These are phyloP conservation scores for Babesia bovis DNA, from an alignment of 169 alveolate species.

Conservation along the genomic window DNA sequence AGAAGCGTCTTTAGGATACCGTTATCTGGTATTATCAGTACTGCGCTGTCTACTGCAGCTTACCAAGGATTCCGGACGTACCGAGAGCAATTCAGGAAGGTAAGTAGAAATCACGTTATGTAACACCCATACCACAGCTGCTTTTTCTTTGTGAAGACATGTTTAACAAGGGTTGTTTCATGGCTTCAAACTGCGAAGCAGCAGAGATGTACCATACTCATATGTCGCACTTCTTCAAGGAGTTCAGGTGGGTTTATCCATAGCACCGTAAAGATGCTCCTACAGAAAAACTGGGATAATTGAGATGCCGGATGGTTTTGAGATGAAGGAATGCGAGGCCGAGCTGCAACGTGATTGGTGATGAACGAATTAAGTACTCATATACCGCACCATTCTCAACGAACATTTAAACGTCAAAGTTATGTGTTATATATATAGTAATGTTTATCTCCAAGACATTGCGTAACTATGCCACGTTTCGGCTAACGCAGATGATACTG, in stretches of 20 bases:
- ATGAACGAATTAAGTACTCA: neutral
- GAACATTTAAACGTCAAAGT: neutral
- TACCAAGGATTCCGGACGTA: constrained; percentile 13
- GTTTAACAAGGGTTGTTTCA: constrained; percentile 5
- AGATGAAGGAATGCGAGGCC: constrained; percentile 56
- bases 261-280: neutral
- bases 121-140: neutral
- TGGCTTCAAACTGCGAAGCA: constrained; percentile 16
- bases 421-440: neutral
- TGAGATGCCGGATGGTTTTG: constrained; percentile 41
- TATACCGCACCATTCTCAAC: no score
- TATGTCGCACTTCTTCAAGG: constrained; percentile 34
- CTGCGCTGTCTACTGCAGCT: constrained; percentile 31
- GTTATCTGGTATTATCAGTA: constrained; percentile 30
- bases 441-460: constrained; percentile 28
- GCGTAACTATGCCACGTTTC: constrained; percentile 53
- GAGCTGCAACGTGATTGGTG: constrained; percentile 36
- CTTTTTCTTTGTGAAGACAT: constrained; percentile 7
- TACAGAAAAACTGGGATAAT: constrained; percentile 27
- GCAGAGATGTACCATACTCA: constrained; percentile 49
- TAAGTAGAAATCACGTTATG: constrained; percentile 1
- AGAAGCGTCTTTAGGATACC: constrained; percentile 36
- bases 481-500: constrained; percentile 20
- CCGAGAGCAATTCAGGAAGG: constrained; percentile 58
- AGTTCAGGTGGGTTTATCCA: constrained; percentile 33